Base-by-base conservation (phyloP, 2,329 filamentous ascomycete genomes). In the Aspergillus udagawae region DNA sequence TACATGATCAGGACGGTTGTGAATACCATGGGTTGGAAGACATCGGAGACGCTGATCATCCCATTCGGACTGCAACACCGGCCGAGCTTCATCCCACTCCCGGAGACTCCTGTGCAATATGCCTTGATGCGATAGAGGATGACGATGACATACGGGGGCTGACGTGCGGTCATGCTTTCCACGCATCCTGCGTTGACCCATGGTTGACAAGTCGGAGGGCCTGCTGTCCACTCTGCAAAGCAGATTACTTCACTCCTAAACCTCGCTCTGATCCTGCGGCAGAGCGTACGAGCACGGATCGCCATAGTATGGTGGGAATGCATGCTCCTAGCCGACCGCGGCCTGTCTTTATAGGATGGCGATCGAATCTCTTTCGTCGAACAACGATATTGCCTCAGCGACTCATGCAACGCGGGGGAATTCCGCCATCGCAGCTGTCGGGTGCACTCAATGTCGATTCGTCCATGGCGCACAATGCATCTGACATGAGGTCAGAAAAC, bases 121-220 rank as follows among this genome's bases (percentile, higher is more conserved):
- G 94, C 74, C 88, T 99, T 63, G 94, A 99, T 70, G 88, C 85
- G 0, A 83, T 99, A 20, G 94, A 99, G 73, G 91, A 97, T 61
- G 91, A 97, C 61, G 94, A 97, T 66, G 93, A 99, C 70, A 87
- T 99, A 51, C 90, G 94, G 65, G 94, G 94, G 2, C 79, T 99
- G 60, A 92, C 91, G 3, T 99, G 94, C 69, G 94, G 94, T n/a
- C 94, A 99, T 74, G 92, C 93, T 54, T 99, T 97, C 83, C 94
- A 99, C 73, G 92, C 92, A 52, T 90, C 89, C 42, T 99, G 94
- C 71, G 85, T 99, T 51, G 94, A 99, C 67, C 94, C 94, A 10
- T 99, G 94, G 94, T 79, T 99, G 62, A 99, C 94, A 9, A 92
- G 90, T 70, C 86, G 94, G 61, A 88, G 93, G 63, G 94, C 94